Percentiles rank a stretch among this genome's conserved stretches.
Evolutionary conservation across 129 eudicot species (phyloP).

Genomic region (Helianthus annuus): HanXRQr2.0-SUNRISE NC_035448.2:52311185-52311684

Average conservation of each 20-base stretch:
- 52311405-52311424: neutral
- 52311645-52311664: conserved; percentile 98
- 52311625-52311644: conserved; percentile 89
- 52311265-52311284: neutral
- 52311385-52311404: neutral
- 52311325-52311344: neutral
- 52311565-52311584: conserved; percentile 76
- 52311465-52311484: conserved; percentile 70
- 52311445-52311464: conserved; percentile 74
- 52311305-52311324: neutral
- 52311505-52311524: conserved; percentile 61
- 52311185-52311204: neutral
- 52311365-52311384: neutral
- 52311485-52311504: conserved; percentile 86
- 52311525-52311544: conserved; percentile 97
- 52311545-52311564: conserved; percentile 80
- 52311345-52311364: neutral
- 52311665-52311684: conserved; percentile 94
- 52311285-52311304: neutral
- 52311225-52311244: neutral
- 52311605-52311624: conserved; percentile 93
- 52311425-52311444: conserved; percentile 19
- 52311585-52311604: conserved; percentile 86
- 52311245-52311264: neutral
- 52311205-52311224: neutral